Base-by-base conservation (phyloP, 352 stramenopile species). In the Phytophthora tentaculata region DNA sequence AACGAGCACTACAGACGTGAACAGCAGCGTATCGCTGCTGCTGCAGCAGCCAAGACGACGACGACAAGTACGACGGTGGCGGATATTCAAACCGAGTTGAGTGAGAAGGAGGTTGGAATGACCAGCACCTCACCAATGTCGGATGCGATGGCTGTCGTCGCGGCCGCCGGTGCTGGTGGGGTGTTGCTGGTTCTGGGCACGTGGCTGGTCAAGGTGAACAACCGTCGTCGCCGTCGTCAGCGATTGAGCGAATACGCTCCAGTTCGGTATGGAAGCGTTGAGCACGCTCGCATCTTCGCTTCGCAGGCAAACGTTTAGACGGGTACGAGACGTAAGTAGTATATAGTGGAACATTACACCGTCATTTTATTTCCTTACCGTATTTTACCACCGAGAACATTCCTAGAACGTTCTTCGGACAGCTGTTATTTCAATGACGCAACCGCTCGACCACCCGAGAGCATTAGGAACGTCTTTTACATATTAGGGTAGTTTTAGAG, bases 261-360 rank as follows among this genome's bases (percentile, higher is more conserved):
- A 16, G 67, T 77, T 56, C 74, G 48, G 6, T 90, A 90, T 64
- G 80, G 82, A 8, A 87, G 76, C 47, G 67, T 82, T 5, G 77
- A 88, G 53, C 68, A 82, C 41, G 70, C 70, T 47, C 57, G 57
- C 23, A 62, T 69, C 12, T 73, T 76, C 32, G 37, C 62, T 22
- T 23, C 52, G n/a, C 52, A 66, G 32, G 32, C 43, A 5, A 62
- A 56, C 16, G 14, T 71, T n/a, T 74, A 74, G 56, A 17, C 22
- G 28, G 48, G 61, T 62, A 56, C 28, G 22, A 28, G n/a, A n/a
- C n/a, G n/a, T n/a, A n/a, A n/a, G n/a, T n/a, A n/a, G n/a, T n/a
- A n/a, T n/a, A n/a, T n/a, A n/a, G n/a, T n/a, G n/a, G n/a, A n/a
- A n/a, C n/a, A n/a, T n/a, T n/a, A n/a, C n/a, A n/a, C n/a, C n/a